phyloP scores from a whole-genome alignment of 1,284 basidiomycete species.

The Trichosporon asahii region DNA sequence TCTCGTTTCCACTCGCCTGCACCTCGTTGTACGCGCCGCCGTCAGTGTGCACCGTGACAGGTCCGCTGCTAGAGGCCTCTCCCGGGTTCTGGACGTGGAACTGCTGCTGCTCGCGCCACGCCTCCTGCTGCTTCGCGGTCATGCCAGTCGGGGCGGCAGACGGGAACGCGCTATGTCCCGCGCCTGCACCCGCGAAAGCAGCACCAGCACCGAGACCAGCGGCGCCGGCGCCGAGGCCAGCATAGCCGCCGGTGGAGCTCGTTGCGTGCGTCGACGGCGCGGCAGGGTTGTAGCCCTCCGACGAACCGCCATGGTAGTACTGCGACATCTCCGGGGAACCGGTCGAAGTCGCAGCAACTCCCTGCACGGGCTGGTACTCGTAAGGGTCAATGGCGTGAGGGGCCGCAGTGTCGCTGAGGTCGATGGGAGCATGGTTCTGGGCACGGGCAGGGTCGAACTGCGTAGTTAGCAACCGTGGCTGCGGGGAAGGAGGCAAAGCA shows the following conservation, averaged over 20 bases:
- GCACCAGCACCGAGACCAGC: conserved; percentile 17
- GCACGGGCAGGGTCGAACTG: conserved; percentile 48
- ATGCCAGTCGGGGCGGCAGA: conserved; percentile 26
- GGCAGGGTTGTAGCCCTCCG: background rate
- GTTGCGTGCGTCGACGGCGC: background rate
- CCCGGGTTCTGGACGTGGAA: conserved; percentile 37
- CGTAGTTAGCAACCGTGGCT: background rate
- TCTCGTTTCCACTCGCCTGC: conserved; percentile 28
- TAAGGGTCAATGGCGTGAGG: conserved; percentile 43
- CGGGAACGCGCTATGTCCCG: conserved; percentile 12
- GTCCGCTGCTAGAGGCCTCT: conserved; percentile 13
- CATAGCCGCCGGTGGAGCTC: background rate
- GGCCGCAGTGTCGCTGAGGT: conserved; percentile 39
- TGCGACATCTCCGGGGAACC: conserved; percentile 38
- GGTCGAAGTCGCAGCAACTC: conserved; percentile 33
- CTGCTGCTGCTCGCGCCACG: conserved; percentile 40
- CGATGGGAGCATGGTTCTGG: conserved; percentile 41
- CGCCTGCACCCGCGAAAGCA: conserved; percentile 4
- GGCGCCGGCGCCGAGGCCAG: conserved; percentile 19
- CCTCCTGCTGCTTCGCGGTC: conserved; percentile 45
- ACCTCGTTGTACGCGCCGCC: conserved; percentile 32
- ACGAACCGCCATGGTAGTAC: background rate
- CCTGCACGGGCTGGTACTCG: conserved; percentile 29
- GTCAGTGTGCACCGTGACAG: conserved; percentile 40
- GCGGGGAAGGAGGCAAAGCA: background rate